Conservation (phyloP, 2,329 filamentous ascomycete species). For the Aspergillus uvarum region DNA sequence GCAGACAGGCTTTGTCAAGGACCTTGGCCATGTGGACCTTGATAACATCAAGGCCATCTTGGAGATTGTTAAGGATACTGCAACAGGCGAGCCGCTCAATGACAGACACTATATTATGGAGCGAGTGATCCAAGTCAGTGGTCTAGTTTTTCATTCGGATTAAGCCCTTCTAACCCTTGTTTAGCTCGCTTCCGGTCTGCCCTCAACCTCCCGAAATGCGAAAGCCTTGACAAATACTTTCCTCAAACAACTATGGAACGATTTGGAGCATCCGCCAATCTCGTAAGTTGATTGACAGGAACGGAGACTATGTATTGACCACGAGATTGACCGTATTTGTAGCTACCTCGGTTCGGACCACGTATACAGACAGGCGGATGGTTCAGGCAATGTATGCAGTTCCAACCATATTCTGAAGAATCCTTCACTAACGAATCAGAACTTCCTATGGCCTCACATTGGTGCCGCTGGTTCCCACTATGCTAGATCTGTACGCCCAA, state of each 20-base stretch:
- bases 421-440: conserved; percentile 43
- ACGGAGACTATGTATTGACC: background rate
- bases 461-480: conserved; percentile 67
- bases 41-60: conserved; percentile 45
- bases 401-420: conserved; percentile 17
- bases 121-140: conserved; percentile 49
- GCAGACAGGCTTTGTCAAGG: conserved; percentile 40
- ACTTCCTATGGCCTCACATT: conserved; percentile 61
- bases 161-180: background rate
- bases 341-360: conserved; percentile 42
- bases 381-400: conserved; percentile 41
- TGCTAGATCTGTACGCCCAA: conserved; percentile 63
- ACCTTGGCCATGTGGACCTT: conserved; percentile 50
- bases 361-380: conserved; percentile 37
- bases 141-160: background rate
- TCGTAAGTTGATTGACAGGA: conserved; percentile 38
- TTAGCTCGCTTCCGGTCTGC: conserved; percentile 40
- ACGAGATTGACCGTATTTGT: background rate
- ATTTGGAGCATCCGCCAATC: conserved; percentile 55
- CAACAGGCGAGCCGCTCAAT: conserved; percentile 55
- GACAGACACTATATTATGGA: conserved; percentile 65
- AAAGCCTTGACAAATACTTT: conserved; percentile 50
- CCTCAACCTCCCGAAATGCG: conserved; percentile 35
- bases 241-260: conserved; percentile 55
- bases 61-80: conserved; percentile 42